These are phyloP conservation scores for Kodamaea suecica DNA, from an alignment of 1,139 yeast genomes.

Conservation along the genomic window DNA sequence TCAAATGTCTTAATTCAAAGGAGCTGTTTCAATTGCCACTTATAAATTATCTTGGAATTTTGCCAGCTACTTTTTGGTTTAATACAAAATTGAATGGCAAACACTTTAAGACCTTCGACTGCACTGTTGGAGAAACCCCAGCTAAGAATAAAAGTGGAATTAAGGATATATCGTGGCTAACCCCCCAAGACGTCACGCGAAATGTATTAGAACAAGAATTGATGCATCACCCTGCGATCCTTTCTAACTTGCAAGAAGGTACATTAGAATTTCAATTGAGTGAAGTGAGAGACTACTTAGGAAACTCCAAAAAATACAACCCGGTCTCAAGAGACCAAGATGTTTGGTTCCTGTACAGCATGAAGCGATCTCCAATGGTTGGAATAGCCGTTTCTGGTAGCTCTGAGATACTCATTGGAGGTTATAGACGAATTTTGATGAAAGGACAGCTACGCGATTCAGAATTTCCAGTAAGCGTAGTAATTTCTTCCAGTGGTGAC, in stretches of 20 bases:
- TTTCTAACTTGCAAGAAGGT: slow-evolving; percentile 46
- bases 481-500: slow-evolving; percentile 32
- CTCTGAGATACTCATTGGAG: slow-evolving; percentile 41
- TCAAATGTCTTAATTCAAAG: slow-evolving; percentile 53
- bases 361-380: slow-evolving; percentile 62
- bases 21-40: slow-evolving; percentile 49
- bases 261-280: slow-evolving; percentile 62
- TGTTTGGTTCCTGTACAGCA: slow-evolving; percentile 51
- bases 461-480: slow-evolving; percentile 50
- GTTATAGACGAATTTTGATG: slow-evolving; percentile 34
- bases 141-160: slow-evolving; percentile 3
- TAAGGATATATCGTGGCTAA: slow-evolving; percentile 23
- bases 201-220: slow-evolving; percentile 38
- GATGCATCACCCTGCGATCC: slow-evolving; percentile 22
- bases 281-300: slow-evolving; percentile 71
- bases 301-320: slow-evolving; percentile 60
- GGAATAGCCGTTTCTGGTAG: slow-evolving; percentile 37
- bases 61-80: slow-evolving; percentile 68
- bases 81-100: slow-evolving; percentile 55
- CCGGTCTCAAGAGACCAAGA: slow-evolving; percentile 44
- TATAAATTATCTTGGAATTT: slow-evolving; percentile 65
- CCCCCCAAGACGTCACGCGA: slow-evolving; percentile 26
- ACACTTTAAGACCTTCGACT: slow-evolving; percentile 20
- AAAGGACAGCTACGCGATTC: slow-evolving; percentile 20
- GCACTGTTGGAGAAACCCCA: slow-evolving; percentile 18